Evolutionary conservation across 139 green algal species (phyloP), one percentile per base, ranked within the genome.

Genomic region (Eudorina sp.): DNA sequence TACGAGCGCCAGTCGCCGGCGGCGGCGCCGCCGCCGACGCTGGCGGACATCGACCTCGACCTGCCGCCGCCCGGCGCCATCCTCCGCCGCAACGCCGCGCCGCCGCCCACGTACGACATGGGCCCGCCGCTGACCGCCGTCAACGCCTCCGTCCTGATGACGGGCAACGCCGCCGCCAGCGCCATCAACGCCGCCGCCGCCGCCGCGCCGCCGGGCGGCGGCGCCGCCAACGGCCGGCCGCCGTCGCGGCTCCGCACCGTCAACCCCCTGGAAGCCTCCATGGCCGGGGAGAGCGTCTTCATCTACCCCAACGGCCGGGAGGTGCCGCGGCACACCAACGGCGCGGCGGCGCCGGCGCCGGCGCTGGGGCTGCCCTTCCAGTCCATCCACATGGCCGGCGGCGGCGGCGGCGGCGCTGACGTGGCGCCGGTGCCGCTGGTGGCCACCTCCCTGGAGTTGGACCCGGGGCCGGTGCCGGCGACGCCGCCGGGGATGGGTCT

Each of bases 201-300:
- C 4, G 25, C 23, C 6, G 40, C 34, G 55, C 21, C 38, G 41
- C 23, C 4, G 41, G n/a, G n/a, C 13, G 29, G 79, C 38, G 41
- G n/a, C 53, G 8, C n/a, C n/a, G n/a, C n/a, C n/a, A 66, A 85
- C 41, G 79, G 60, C 58, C 60, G 80, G 60, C 80, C 80, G 60
- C 80, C 43, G 27, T 75, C 80, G 29, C 86, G 90, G 90, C 34
- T 93, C 72, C 86, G 90, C 45, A 77, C 83, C 6, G 46, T 91
- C 38, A 93, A 93, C 82, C 90, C 90, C 5, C 76, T 93, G 58
- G 90, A 93, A 21, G 86, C 90, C 0, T 93, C 90, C 82, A 78
- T 93, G 75, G 90, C 90, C 8, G 90, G 85, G 21, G 90, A 93
- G 86, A 88, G 69, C 18, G 81, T 93, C 21, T 90, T 93, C 53